Evolutionary conservation across 2,329 filamentous ascomycete species (phyloP), one percentile per base, ranked within the genome.

Genomic region (Ophiostoma piceae): DNA sequence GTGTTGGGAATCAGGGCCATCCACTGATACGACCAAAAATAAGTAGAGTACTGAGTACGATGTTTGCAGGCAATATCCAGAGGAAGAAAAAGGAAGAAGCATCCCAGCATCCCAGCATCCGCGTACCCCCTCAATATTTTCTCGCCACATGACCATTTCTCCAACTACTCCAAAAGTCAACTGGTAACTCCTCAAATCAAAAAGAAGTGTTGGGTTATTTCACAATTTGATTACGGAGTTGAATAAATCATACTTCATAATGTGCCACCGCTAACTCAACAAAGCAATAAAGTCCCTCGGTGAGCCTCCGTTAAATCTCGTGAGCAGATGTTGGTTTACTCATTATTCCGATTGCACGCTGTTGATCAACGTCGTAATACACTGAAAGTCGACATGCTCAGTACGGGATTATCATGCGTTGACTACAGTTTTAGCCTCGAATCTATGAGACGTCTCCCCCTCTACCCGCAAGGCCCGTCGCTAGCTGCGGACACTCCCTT

Each of bases 401-500:
- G 41, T 43, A 6, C 16, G 7, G 47, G 51, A 57, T 26, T 57
- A 57, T 57, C 51, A 14, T 57, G 51, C 51, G 51, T 26, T 16
- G n/a, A 57, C 51, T 57, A 11, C n/a, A 22, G 2, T 26, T 54
- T 57, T 26, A 26, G 2, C 2, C n/a, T 57, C 51, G 1, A 54
- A 22, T 51, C 3, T 54, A 43, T 43, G 41, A 43, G 41, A 43
- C 41, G 12, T 8, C 12, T 65, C 9, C 62, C 32, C n/a, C 16
- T 65, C 62, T 19, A 39, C 62, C 62, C 65, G 65, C 8, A 47
- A 43, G 65, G 65, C 65, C 65, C 65, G 65, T 47, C 39, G 65
- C 65, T 66, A 66, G 65, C 65, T 66, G 65, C 65, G 65, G 65
- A 22, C 11, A 43, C 62, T 65, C 62, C 62, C 62, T 37, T 65